phyloP scores from a whole-genome alignment of 2,329 filamentous ascomycete species.

The Pseudopyricularia javanii region DNA sequence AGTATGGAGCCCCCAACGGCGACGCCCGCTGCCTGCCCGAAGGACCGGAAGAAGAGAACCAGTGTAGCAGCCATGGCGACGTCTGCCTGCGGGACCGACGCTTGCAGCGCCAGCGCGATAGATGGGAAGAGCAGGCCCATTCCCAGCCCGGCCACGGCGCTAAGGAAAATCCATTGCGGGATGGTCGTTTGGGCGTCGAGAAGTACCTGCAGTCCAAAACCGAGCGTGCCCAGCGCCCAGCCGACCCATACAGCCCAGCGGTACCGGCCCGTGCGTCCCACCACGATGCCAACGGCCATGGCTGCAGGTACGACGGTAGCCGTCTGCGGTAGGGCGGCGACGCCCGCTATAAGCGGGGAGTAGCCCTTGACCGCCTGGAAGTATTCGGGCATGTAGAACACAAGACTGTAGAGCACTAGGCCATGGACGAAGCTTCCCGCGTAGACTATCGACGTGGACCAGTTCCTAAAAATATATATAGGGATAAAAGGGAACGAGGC shows the following conservation, averaged over 20 bases:
- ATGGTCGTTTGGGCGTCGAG: constrained; percentile 43
- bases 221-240: constrained; percentile 27
- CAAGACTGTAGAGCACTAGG: constrained; percentile 41
- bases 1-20: constrained; percentile 58
- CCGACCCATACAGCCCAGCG: constrained; percentile 41
- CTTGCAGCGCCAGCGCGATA: constrained; percentile 53
- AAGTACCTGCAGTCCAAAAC: constrained; percentile 53
- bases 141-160: not conserved
- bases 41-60: constrained; percentile 53
- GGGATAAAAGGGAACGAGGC: constrained; percentile 37
- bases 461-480: constrained; percentile 29
- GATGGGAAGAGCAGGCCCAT: constrained; percentile 38
- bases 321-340: constrained; percentile 45
- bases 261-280: constrained; percentile 30
- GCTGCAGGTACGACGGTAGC: constrained; percentile 52
- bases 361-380: constrained; percentile 40
- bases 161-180: not conserved
- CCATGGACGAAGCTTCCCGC: constrained; percentile 46
- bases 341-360: constrained; percentile 37
- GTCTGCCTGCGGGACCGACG: constrained; percentile 31
- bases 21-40: constrained; percentile 55
- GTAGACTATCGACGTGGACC: no score
- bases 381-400: no score
- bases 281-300: constrained; percentile 39
- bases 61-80: constrained; percentile 48